Percentiles rank a stretch among this genome's conserved stretches.
These are phyloP conservation scores for Tolypocladium capitatum DNA, from an alignment of 2,329 filamentous ascomycete genomes.

Conservation along the genomic window DNA sequence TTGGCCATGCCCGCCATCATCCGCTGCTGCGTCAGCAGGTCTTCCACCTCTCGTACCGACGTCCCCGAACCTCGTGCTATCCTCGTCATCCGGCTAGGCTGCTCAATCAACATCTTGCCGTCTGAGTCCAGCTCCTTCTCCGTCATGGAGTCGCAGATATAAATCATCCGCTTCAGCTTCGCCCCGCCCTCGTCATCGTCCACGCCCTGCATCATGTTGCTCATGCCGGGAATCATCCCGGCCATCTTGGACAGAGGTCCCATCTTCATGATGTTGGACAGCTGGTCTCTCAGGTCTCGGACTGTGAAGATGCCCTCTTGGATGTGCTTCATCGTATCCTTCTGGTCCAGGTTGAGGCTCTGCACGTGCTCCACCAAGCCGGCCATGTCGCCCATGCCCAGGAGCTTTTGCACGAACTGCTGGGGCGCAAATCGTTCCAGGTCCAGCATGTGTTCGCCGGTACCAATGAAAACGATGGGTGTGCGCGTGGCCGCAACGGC, in stretches of 20 bases:
- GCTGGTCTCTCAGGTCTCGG: slow-evolving; percentile 84
- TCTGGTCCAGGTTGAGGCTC: slow-evolving; percentile 87
- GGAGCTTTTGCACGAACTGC: slow-evolving; percentile 82
- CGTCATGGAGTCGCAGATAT: slow-evolving; percentile 98
- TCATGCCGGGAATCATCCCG: slow-evolving; percentile 94
- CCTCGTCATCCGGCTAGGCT: slow-evolving; percentile 84
- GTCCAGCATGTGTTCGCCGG: slow-evolving; percentile 93
- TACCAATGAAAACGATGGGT: slow-evolving; percentile 95
- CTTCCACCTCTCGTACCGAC: slow-evolving; percentile 83
- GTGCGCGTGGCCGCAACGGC: slow-evolving; percentile 93
- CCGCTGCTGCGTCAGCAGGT: slow-evolving; percentile 89
- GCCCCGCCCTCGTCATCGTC: slow-evolving; percentile 91
- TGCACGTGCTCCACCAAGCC: slow-evolving; percentile 95
- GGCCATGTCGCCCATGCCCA: slow-evolving; percentile 96
- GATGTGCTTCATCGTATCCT: slow-evolving; percentile 98
- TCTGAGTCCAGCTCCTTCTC: slow-evolving; percentile 90
- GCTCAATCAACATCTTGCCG: slow-evolving; percentile 84
- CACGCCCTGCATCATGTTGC: slow-evolving; percentile 87
- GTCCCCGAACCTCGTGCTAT: slow-evolving; percentile 86
- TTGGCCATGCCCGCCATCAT: slow-evolving; percentile 99
- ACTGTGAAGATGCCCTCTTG: slow-evolving; percentile 93
- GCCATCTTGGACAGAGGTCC: slow-evolving; percentile 94
- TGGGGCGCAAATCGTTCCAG: slow-evolving; percentile 86
- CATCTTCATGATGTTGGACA: slow-evolving; percentile 99
- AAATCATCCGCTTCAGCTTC: slow-evolving; percentile 96